phyloP scores from a whole-genome alignment of 83 land plant species.

The Thuja plicata region DNA sequence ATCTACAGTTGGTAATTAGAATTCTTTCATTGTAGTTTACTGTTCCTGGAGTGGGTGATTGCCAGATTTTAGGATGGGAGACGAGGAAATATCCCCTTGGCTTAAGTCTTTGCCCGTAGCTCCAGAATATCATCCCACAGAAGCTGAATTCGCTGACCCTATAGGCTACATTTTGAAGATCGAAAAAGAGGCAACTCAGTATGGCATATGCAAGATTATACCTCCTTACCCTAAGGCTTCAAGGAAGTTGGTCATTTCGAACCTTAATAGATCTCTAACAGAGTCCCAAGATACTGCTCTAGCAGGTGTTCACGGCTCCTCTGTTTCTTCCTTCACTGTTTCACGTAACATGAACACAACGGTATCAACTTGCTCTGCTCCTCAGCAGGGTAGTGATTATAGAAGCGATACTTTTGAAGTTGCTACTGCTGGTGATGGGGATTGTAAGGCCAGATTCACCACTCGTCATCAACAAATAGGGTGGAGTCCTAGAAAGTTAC shows the following conservation, averaged over 20 bases:
- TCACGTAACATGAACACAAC: constrained; percentile 6
- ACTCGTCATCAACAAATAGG: constrained; percentile 94
- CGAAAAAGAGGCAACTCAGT: constrained; percentile 83
- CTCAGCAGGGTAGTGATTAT: constrained; percentile 5
- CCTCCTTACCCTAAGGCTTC: constrained; percentile 83
- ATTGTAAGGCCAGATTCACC: constrained; percentile 61
- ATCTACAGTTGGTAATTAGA: background rate
- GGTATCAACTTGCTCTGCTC: background rate
- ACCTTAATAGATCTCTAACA: constrained; percentile 65
- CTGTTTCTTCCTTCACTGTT: background rate
- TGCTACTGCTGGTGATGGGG: constrained; percentile 28
- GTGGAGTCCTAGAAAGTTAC: constrained; percentile 34
- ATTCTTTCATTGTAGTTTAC: background rate
- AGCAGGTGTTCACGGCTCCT: constrained; percentile 12
- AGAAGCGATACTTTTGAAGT: background rate
- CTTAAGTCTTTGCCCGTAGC: constrained; percentile 77
- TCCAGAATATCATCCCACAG: constrained; percentile 90
- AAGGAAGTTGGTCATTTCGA: constrained; percentile 58
- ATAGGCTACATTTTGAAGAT: constrained; percentile 84
- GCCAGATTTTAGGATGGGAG: constrained; percentile 36
- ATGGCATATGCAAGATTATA: constrained; percentile 93
- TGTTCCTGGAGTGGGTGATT: background rate
- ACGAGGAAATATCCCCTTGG: constrained; percentile 76
- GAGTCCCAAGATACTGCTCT: constrained; percentile 40
- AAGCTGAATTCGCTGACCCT: constrained; percentile 97